These are phyloP conservation scores for Coniosporium apollinis DNA, from an alignment of 495 filamentous ascomycete genomes.

Conservation along the genomic window DNA sequence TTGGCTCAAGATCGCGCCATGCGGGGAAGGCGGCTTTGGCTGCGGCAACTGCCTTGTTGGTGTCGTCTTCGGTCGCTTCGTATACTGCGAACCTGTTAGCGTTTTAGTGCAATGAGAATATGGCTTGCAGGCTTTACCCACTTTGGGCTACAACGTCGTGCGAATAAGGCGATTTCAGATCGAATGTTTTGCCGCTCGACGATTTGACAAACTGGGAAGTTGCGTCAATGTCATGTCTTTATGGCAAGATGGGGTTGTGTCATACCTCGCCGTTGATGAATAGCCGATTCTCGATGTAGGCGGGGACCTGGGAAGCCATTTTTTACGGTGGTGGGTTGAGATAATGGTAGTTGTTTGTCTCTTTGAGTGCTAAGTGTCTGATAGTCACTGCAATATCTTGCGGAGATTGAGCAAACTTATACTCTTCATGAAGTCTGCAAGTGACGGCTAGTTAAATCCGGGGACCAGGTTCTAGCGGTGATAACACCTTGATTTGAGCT, in stretches of 20 bases:
- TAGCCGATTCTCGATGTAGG: constrained; percentile 22
- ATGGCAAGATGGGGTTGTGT: not conserved
- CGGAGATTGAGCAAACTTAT: too few relatives aligned
- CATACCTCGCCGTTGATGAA: constrained; percentile 35
- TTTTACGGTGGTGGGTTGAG: too few relatives aligned
- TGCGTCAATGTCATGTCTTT: not conserved
- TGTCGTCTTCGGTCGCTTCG: constrained; percentile 34
- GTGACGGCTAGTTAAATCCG: too few relatives aligned
- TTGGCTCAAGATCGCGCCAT: constrained; percentile 34
- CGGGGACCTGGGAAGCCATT: constrained; percentile 4
- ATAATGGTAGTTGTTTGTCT: too few relatives aligned
- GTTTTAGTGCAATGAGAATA: constrained; percentile 1
- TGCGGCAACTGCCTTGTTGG: constrained; percentile 39
- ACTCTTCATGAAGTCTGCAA: too few relatives aligned
- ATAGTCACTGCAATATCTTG: too few relatives aligned
- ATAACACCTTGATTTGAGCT: too few relatives aligned
- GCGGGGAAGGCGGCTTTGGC: constrained; percentile 41
- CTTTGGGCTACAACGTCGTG: constrained; percentile 28
- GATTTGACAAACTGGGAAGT: constrained; percentile 27
- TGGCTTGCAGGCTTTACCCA: not conserved
- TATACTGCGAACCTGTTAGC: constrained; percentile 17
- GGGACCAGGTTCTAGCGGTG: too few relatives aligned
- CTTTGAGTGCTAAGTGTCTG: too few relatives aligned
- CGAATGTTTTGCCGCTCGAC: constrained; percentile 29
- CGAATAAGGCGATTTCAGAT: constrained; percentile 28